These are phyloP conservation scores for Adansonia digitata DNA, from an alignment of 345 rosid species.

Conservation along the genomic window DNA sequence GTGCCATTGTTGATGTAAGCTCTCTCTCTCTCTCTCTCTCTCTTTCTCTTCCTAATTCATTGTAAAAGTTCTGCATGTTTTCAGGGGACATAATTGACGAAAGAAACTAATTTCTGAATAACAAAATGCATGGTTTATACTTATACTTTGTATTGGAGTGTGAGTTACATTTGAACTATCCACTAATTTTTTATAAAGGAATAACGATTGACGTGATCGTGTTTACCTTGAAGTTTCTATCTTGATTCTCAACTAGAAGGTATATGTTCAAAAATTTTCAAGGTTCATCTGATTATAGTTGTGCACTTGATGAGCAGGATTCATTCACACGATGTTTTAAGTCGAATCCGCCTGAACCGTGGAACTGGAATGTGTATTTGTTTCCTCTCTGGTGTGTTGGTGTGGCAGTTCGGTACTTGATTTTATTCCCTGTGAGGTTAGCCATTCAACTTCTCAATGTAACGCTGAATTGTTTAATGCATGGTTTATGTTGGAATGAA, in stretches of 20 bases:
- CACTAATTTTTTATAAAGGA: neutral
- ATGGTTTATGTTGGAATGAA: neutral
- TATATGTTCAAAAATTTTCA: neutral
- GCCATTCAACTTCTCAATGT: conserved; percentile 7
- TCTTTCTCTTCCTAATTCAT: neutral
- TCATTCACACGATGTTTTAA: conserved; percentile 92
- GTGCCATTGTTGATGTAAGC: conserved; percentile 92
- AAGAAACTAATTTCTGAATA: neutral
- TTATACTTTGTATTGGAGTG: neutral
- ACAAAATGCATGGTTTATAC: neutral
- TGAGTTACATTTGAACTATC: neutral
- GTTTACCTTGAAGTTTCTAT: neutral
- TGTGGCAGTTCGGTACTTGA: conserved; percentile 71
- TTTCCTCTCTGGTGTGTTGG: conserved; percentile 94
- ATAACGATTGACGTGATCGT: neutral
- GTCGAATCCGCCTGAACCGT: conserved; percentile 88
- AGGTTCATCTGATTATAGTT: neutral
- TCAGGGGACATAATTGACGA: conserved; percentile 2
- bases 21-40: neutral
- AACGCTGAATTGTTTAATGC: conserved; percentile 5
- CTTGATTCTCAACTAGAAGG: neutral
- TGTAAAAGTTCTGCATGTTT: conserved; percentile 2
- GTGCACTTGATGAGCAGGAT: conserved; percentile 45
- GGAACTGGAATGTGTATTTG: conserved; percentile 94
- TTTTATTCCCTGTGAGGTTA: conserved; percentile 84